These are phyloP conservation scores for Botrytis fabae DNA, from an alignment of 2,329 filamentous ascomycete genomes.

Conservation along the genomic window DNA sequence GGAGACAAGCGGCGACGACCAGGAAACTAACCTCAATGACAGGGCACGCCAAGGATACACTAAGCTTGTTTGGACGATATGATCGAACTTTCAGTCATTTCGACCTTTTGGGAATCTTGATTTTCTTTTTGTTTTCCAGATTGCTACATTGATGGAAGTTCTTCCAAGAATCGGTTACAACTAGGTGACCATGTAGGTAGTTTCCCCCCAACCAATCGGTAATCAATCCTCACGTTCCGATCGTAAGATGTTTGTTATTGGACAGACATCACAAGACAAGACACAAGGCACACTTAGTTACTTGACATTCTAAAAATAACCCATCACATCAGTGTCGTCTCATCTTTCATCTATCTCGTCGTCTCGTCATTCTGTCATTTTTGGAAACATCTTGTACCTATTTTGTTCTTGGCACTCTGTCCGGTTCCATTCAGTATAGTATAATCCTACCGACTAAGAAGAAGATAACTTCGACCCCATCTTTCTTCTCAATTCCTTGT, in stretches of 20 bases:
- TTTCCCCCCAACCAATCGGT: not conserved
- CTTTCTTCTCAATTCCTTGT: not conserved
- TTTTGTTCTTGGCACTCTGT: too few relatives aligned
- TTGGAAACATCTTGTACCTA: not conserved
- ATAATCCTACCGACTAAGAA: too few relatives aligned
- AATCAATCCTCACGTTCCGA: not conserved
- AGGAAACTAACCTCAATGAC: too few relatives aligned
- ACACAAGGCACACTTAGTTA: not conserved
- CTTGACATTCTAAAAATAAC: not conserved
- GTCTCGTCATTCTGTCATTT: not conserved
- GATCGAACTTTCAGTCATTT: too few relatives aligned
- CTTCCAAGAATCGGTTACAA: not conserved
- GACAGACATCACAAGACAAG: not conserved
- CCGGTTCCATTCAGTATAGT: too few relatives aligned
- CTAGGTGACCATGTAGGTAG: not conserved
- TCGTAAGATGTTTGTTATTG: not conserved
- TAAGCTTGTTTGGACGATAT: too few relatives aligned
- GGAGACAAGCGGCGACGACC: too few relatives aligned
- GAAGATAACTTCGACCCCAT: not conserved
- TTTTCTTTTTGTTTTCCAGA: too few relatives aligned
- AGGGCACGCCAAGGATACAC: too few relatives aligned
- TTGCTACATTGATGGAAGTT: too few relatives aligned
- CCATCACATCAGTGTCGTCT: not conserved
- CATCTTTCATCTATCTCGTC: not conserved
- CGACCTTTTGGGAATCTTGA: too few relatives aligned